A percentile compares a stretch with the other conserved stretches of the same genome.
phyloP scores from a whole-genome alignment of 2,329 filamentous ascomycete genomes.

The Xylariaceae sp. region DNA sequence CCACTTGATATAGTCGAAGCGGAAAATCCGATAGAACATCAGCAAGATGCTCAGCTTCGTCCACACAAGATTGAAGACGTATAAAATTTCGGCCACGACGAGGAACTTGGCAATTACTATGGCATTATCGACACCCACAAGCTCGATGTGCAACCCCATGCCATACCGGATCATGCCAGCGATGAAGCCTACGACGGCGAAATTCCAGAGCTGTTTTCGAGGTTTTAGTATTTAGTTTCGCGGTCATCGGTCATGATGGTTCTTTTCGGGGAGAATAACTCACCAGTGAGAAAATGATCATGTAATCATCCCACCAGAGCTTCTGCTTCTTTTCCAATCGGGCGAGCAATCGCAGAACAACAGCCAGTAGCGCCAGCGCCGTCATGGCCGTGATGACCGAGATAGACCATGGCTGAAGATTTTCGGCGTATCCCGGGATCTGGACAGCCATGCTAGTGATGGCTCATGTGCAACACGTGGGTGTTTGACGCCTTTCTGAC shows the following conservation, averaged over 20 bases:
- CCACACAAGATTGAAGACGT: conserved; percentile 43
- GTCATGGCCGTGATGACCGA: conserved; percentile 38
- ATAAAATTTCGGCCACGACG: conserved; percentile 43
- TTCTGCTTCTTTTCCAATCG: conserved; percentile 37
- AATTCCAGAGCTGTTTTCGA: conserved; percentile 32
- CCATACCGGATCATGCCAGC: conserved; percentile 42
- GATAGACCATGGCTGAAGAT: conserved; percentile 39
- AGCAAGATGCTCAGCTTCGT: conserved; percentile 47
- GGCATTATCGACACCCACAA: conserved; percentile 31
- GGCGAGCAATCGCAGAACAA: conserved; percentile 36
- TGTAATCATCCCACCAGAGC: conserved; percentile 48
- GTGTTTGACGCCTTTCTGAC: no score
- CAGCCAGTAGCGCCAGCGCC: conserved; percentile 32
- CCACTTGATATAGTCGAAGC: conserved; percentile 37
- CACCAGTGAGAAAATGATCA: conserved; percentile 46
- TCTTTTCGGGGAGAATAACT: conserved; percentile 4
- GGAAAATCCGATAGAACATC: conserved; percentile 52
- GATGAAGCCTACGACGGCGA: conserved; percentile 42
- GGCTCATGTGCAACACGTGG: no score
- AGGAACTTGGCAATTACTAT: conserved; percentile 43
- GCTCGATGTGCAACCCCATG: conserved; percentile 43
- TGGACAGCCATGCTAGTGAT: conserved; percentile 4
- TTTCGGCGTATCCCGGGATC: conserved; percentile 19
- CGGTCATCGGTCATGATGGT: no score
- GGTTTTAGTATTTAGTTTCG: no score